These are phyloP conservation scores for Lentinula guzmanii DNA, from an alignment of 768 basidiomycete genomes.

Conservation along the genomic window DNA sequence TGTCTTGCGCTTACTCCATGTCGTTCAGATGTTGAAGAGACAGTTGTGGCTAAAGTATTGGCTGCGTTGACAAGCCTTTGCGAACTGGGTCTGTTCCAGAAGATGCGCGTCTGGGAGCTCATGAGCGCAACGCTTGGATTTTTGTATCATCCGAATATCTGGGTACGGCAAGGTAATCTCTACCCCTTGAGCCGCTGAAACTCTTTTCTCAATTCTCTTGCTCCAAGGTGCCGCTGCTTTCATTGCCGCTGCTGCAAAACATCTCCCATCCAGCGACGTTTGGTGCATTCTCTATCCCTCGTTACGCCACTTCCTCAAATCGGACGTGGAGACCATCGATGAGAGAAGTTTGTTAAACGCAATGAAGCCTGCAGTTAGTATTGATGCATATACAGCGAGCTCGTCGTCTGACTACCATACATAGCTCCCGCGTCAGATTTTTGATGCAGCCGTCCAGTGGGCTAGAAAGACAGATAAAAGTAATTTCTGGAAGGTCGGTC, in stretches of 20 bases:
- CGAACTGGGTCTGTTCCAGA: constrained; percentile 85
- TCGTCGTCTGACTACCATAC: not conserved
- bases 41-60: constrained; percentile 88
- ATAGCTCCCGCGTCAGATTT: constrained; percentile 61
- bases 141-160: constrained; percentile 90
- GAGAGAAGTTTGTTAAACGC: constrained; percentile 70
- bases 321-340: constrained; percentile 71
- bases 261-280: constrained; percentile 80
- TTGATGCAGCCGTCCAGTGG: constrained; percentile 85
- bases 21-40: constrained; percentile 83
- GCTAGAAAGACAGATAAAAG: constrained; percentile 80
- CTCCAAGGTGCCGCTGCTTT: constrained; percentile 76
- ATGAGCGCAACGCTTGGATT: constrained; percentile 86
- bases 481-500: constrained; percentile 60
- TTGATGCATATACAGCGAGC: not conserved
- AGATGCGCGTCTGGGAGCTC: constrained; percentile 96
- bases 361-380: constrained; percentile 74
- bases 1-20: constrained; percentile 3
- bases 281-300: constrained; percentile 98
- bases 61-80: constrained; percentile 81
- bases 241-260: constrained; percentile 78
- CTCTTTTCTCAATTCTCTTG: not conserved
- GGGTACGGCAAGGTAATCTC: constrained; percentile 86
- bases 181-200: not conserved
- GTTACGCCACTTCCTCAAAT: constrained; percentile 77